Conservation (phyloP, 2,329 filamentous ascomycete genomes). For the Aspergillus pseudoterreus region DNA sequence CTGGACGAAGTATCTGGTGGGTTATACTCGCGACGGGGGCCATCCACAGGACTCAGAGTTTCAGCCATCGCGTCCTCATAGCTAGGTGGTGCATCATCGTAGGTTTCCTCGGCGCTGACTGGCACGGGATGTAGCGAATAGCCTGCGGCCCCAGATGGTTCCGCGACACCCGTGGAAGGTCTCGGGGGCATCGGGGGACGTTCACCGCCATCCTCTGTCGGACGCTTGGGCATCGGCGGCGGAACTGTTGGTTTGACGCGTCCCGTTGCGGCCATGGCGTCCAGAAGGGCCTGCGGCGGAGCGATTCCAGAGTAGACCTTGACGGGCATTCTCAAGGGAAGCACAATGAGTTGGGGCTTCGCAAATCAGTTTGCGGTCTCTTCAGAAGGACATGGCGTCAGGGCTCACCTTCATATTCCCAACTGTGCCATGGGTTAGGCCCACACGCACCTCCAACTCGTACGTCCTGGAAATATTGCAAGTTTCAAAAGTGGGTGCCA, state of each 20-base stretch:
- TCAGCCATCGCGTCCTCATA: constrained; percentile 92
- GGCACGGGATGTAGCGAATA: constrained; percentile 17
- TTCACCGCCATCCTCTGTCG: constrained; percentile 14
- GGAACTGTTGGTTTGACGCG: constrained; percentile 21
- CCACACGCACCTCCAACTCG: constrained; percentile 76
- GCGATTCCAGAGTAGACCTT: constrained; percentile 84
- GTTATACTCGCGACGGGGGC: constrained; percentile 55
- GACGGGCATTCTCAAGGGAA: constrained; percentile 75
- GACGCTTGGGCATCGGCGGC: constrained; percentile 18
- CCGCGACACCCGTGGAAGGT: constrained; percentile 14
- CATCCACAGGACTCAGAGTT: constrained; percentile 69
- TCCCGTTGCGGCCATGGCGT: constrained; percentile 52
- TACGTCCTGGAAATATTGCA: constrained; percentile 85
- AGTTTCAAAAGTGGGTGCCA: constrained; percentile 80
- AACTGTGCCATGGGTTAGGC: constrained; percentile 68
- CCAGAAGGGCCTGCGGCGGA: constrained; percentile 71
- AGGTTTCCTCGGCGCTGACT: constrained; percentile 20
- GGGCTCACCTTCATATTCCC: constrained; percentile 45
- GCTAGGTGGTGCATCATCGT: constrained; percentile 81
- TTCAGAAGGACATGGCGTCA: not conserved
- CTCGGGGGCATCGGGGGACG: constrained; percentile 42
- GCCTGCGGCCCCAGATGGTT: not conserved
- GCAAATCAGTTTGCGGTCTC: constrained; percentile 14
- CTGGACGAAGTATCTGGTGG: constrained; percentile 34
- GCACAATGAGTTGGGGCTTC: constrained; percentile 66